Evolutionary conservation across 345 rosid genomes (phyloP).

Genomic region (Eucalyptus fibrosa): DNA sequence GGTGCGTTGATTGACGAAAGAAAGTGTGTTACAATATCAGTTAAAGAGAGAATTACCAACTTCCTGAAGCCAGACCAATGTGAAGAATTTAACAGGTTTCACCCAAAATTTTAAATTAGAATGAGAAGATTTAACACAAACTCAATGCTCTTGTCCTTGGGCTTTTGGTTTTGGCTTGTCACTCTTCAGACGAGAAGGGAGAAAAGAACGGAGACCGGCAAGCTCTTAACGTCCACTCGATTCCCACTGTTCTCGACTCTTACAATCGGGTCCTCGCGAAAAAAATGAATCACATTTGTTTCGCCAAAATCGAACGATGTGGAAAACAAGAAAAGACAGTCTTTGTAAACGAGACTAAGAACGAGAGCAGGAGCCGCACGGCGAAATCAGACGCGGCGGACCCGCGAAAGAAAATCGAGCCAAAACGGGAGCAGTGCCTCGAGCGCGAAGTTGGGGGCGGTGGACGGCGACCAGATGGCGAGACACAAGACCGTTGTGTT

Average conservation of each 20-base stretch:
- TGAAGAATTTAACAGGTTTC: background rate
- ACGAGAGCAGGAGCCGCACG: too few relatives aligned
- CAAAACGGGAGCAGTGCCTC: background rate
- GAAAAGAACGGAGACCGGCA: background rate
- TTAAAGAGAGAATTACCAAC: conserved; percentile 28
- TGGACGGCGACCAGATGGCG: background rate
- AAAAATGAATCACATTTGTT: too few relatives aligned
- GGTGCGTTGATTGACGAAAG: background rate
- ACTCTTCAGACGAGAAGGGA: background rate
- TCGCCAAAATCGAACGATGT: too few relatives aligned
- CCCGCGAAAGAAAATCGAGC: background rate
- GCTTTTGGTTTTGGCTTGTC: background rate
- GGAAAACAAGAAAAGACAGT: too few relatives aligned
- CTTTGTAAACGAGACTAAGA: too few relatives aligned
- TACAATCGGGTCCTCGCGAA: too few relatives aligned
- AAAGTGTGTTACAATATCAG: background rate
- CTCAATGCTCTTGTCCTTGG: background rate
- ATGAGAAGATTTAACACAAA: background rate
- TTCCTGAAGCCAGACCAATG: conserved; percentile 25
- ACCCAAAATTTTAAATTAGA: background rate
- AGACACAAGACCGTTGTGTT: background rate
- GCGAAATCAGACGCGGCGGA: background rate
- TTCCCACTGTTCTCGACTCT: background rate
- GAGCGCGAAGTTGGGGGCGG: background rate
- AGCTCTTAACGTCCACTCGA: background rate